Conservation (phyloP, 805 yeast species). For the Tetrapisispora arboricola region DNA sequence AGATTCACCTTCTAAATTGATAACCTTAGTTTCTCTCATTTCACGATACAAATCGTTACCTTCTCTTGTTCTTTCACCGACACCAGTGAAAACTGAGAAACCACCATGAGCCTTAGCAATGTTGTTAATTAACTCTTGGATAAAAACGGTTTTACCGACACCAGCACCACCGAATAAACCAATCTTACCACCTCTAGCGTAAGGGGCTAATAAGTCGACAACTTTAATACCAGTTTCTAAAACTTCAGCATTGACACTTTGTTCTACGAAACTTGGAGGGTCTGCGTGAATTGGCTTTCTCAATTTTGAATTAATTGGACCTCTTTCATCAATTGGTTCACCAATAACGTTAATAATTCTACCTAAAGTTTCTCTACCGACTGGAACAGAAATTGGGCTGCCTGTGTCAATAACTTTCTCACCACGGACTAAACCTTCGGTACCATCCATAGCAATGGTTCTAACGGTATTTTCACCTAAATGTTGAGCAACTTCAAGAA, state of each 20-base stretch:
- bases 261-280: constrained; percentile 92
- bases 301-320: constrained; percentile 87
- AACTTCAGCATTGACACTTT: constrained; percentile 95
- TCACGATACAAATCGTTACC: constrained; percentile 99
- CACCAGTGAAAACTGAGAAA: constrained; percentile 99
- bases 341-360: constrained; percentile 97
- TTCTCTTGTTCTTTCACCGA: constrained; percentile 99
- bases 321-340: constrained; percentile 99
- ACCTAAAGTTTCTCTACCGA: constrained; percentile 98
- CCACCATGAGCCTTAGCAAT: constrained; percentile 99
- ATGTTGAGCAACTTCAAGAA: constrained; percentile 98
- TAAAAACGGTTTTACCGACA: constrained; percentile 99
- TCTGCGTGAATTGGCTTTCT: constrained; percentile 98
- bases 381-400: constrained; percentile 97
- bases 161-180: constrained; percentile 99
- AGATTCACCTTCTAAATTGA: constrained; percentile 98
- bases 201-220: constrained; percentile 97
- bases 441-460: constrained; percentile 99
- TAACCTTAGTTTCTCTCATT: constrained; percentile 99
- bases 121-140: constrained; percentile 99
- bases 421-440: constrained; percentile 99
- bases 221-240: constrained; percentile 99
- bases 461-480: constrained; percentile 99
- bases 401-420: constrained; percentile 87
- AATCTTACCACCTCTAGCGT: constrained; percentile 99